Evolutionary conservation across 768 basidiomycete species (phyloP).

Genomic region (Galerina sulciceps): DNA sequence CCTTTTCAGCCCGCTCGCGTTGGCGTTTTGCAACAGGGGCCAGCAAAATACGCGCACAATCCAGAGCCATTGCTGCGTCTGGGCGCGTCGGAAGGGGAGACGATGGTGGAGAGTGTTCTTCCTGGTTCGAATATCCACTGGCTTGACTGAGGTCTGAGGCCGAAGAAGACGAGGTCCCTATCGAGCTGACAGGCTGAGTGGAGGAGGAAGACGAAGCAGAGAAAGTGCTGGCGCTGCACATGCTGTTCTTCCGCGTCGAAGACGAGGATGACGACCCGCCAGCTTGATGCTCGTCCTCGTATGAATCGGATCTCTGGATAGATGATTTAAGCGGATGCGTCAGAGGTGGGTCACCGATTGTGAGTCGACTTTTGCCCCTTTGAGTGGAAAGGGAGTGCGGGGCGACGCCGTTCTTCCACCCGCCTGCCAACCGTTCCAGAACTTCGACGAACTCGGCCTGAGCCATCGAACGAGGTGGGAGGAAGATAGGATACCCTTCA

Average conservation of each 20-base stretch:
- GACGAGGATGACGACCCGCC: conserved; percentile 21
- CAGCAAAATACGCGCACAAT: conserved; percentile 73
- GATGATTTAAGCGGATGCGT: conserved; percentile 29
- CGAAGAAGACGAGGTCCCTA: not conserved
- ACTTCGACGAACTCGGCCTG: conserved; percentile 90
- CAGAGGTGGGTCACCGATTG: conserved; percentile 43
- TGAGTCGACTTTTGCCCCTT: conserved; percentile 44
- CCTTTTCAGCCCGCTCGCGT: conserved; percentile 58
- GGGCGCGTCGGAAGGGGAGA: conserved; percentile 20
- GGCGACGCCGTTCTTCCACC: conserved; percentile 72
- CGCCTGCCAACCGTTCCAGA: conserved; percentile 76
- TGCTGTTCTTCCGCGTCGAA: conserved; percentile 4
- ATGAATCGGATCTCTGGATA: conserved; percentile 9
- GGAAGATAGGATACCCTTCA: conserved; percentile 88
- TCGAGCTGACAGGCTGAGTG: conserved; percentile 5
- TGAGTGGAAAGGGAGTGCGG: conserved; percentile 53
- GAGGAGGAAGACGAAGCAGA: conserved; percentile 13
- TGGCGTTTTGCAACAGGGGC: conserved; percentile 72
- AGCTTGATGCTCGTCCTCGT: conserved; percentile 11
- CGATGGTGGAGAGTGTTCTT: conserved; percentile 11
- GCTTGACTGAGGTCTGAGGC: not conserved
- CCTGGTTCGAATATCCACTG: not conserved
- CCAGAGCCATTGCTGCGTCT: conserved; percentile 60
- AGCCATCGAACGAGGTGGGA: conserved; percentile 86
- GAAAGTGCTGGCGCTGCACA: not conserved